Evolutionary conservation across 331 rosid genomes (phyloP).

Genomic region (Cucumis variabilis): DNA sequence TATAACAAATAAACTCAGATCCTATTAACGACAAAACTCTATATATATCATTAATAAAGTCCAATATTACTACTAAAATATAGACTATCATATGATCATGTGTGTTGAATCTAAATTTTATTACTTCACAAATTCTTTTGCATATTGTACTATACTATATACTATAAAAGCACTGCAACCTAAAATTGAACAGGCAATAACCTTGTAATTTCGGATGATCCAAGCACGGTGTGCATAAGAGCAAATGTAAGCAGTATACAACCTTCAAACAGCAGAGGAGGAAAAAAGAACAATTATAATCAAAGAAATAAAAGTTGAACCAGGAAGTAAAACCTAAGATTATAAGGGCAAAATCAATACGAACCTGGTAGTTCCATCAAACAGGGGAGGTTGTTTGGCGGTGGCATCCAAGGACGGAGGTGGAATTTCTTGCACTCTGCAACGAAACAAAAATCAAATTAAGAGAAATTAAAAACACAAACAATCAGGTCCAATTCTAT

Average conservation of each 20-base stretch:
- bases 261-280: slow-evolving; percentile 35
- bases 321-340: background rate
- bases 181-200: slow-evolving; percentile 23
- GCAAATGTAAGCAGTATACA: slow-evolving; percentile 52
- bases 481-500: background rate
- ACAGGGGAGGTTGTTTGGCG: slow-evolving; percentile 72
- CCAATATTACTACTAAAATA: no score
- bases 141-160: no score
- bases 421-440: slow-evolving; percentile 37
- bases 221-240: slow-evolving; percentile 70
- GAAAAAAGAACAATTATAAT: background rate
- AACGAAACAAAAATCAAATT: slow-evolving; percentile 9
- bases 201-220: slow-evolving; percentile 73
- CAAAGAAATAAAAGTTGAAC: background rate
- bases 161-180: background rate
- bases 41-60: no score
- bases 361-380: slow-evolving; percentile 92
- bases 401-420: slow-evolving; percentile 62
- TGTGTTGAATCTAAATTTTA: no score
- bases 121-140: no score
- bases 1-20: no score
- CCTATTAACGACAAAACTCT: no score
- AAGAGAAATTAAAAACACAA: background rate
- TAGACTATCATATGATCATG: no score
- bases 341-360: background rate